A percentile compares a stretch with the other conserved stretches of the same genome.
Conservation (phyloP, 176 grass and related monocot genomes). For the Poa pratensis region DNA sequence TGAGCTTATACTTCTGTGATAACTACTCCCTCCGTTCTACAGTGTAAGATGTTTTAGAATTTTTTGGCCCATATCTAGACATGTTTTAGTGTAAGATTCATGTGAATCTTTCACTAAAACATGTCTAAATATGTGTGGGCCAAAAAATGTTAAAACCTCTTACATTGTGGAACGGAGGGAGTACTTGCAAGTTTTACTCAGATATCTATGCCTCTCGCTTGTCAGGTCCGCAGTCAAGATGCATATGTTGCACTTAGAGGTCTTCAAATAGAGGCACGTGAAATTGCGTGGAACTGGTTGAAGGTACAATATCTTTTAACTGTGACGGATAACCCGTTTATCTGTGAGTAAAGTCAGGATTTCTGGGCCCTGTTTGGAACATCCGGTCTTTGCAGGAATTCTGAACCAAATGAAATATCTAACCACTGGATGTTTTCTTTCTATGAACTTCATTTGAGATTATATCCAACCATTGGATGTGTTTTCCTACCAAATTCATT, state of each 20-base stretch:
- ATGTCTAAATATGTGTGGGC: too few relatives aligned
- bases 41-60: too few relatives aligned
- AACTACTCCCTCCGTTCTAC: neutral
- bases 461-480: neutral
- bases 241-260: slow-evolving; percentile 50
- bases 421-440: neutral
- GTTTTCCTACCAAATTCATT: neutral
- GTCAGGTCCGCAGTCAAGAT: slow-evolving; percentile 82
- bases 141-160: too few relatives aligned
- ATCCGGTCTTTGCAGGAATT: neutral
- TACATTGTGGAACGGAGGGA: too few relatives aligned
- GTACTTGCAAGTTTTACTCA: slow-evolving; percentile 3
- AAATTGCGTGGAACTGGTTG: slow-evolving; percentile 78
- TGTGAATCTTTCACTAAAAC: too few relatives aligned
- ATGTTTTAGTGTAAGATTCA: too few relatives aligned
- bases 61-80: too few relatives aligned
- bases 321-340: neutral
- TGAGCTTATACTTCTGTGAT: neutral
- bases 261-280: slow-evolving; percentile 59
- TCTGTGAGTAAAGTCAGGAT: neutral
- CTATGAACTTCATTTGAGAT: slow-evolving; percentile 8
- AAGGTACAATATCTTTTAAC: slow-evolving; percentile 59
- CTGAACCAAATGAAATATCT: slow-evolving; percentile 27
- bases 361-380: slow-evolving; percentile 25
- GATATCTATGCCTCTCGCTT: slow-evolving; percentile 33